Evolutionary conservation across 768 basidiomycete species (phyloP), one percentile per base, ranked within the genome.

Genomic region (Tulasnella sp.): DNA sequence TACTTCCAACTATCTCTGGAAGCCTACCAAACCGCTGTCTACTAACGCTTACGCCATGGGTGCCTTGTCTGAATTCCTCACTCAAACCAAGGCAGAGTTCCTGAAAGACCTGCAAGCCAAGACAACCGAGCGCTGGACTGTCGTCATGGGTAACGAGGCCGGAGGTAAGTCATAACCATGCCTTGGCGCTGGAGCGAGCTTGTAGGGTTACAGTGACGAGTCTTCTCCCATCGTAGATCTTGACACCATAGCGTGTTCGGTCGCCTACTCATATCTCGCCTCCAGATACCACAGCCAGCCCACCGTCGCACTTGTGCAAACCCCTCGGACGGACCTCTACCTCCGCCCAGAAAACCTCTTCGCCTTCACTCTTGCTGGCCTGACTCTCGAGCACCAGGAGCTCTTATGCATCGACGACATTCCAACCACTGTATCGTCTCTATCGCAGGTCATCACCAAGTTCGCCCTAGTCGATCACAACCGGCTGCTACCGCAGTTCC

Each of bases 391-490:
- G 30, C 69, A 72, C 25, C 72, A 75, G 9, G 75, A 82, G 58
- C 74, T 94, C 2, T 75, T 93, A 27, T 83, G 81, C 60, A 69
- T 83, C 19, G 79, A 80, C 59, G 88, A 93, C 64, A 59, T 92
- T n/a, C 72, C 78, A 0, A 63, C 69, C 7, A 19, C 41, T 54
- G 0, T 22, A 34, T 65, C 74, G n/a, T 15, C 34, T 7, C 56
- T 68, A 46, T 69, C 77, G 1, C 75, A 77, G 60, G 78, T 80
- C 0, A 80, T 79, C 4, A 74, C 75, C 15, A 74, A 71, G 4
- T 89, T 89, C 66, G 87, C 82, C 0, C 76, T 99, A 17, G 91
- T 97, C 45, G 96, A 99, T 70, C 93, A 97, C 70, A 99, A 98
- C 67, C 74, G 75, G 5, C 76, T 96, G 3, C 21, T 71, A 69